Evolutionary conservation across 2,329 filamentous ascomycete genomes (phyloP).

Genomic region (Pseudonectria foliicola): DNA sequence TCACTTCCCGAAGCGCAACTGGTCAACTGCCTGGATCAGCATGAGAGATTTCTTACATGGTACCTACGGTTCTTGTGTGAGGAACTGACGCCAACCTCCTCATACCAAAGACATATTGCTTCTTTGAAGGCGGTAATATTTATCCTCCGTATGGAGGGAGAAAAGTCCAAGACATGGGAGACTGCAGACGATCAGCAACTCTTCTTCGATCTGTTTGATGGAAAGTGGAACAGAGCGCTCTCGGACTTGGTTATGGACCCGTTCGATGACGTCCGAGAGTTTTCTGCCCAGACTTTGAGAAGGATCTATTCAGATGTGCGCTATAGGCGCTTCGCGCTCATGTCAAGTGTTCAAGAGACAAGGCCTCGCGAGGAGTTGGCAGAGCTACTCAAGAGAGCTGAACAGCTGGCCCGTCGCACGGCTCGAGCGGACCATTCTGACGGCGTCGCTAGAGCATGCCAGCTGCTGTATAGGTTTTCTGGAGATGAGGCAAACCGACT

Average conservation of each 20-base stretch:
- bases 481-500: conserved; percentile 34
- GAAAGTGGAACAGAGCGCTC: conserved; percentile 54
- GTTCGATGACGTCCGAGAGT: conserved; percentile 80
- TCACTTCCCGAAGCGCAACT: conserved; percentile 32
- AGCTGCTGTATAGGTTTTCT: conserved; percentile 58
- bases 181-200: conserved; percentile 31
- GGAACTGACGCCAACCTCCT: conserved; percentile 73
- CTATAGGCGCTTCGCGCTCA: conserved; percentile 21
- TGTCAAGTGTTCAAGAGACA: conserved; percentile 5
- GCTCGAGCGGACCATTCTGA: conserved; percentile 89
- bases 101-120: conserved; percentile 84
- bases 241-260: conserved; percentile 80
- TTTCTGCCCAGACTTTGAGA: conserved; percentile 43
- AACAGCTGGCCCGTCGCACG: conserved; percentile 57
- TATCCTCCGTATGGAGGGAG: conserved; percentile 63
- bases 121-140: conserved; percentile 64
- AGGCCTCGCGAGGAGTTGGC: conserved; percentile 28
- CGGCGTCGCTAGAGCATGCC: conserved; percentile 72
- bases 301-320: conserved; percentile 38
- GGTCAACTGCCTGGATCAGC: conserved; percentile 37
- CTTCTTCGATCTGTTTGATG: conserved; percentile 37
- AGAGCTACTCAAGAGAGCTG: conserved; percentile 45
- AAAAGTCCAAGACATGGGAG: conserved; percentile 36
- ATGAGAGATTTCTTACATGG: conserved; percentile 63
- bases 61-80: conserved; percentile 64